A percentile compares a stretch with the other conserved stretches of the same genome.
phyloP scores from a whole-genome alignment of 305 asterid genomes.

The Solanum chacoense region DNA sequence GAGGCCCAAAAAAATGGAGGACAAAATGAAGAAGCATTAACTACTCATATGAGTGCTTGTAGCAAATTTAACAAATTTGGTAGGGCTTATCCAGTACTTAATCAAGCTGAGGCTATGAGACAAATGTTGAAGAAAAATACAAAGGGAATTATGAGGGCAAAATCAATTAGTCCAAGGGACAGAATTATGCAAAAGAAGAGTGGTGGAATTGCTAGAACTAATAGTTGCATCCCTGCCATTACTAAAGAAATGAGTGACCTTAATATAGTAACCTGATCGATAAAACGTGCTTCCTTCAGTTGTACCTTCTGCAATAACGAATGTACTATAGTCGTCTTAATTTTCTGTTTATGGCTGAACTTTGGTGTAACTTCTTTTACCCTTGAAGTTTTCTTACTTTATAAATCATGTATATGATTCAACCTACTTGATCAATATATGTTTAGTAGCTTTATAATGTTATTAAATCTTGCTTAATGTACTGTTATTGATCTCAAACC shows the following conservation, averaged over 20 bases:
- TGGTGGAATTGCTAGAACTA: conserved; percentile 31
- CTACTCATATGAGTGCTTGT: conserved; percentile 31
- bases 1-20: conserved; percentile 36
- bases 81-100: conserved; percentile 34
- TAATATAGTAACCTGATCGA: neutral
- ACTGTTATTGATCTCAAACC: too few species aligned
- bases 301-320: neutral
- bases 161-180: conserved; percentile 26
- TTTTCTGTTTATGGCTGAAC: neutral
- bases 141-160: conserved; percentile 2
- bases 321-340: neutral
- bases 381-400: neutral
- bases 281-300: neutral
- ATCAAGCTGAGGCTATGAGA: conserved; percentile 42
- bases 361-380: neutral
- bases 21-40: conserved; percentile 20
- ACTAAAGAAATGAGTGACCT: conserved; percentile 23
- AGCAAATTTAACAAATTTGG: conserved; percentile 27
- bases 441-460: neutral
- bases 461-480: too few species aligned
- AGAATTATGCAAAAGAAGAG: conserved; percentile 8
- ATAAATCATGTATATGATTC: neutral
- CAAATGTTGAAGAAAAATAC: conserved; percentile 26
- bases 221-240: conserved; percentile 41
- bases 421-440: too few species aligned